phyloP scores from a whole-genome alignment of 2,329 filamentous ascomycete genomes.

The Phyllosticta citriasiana region DNA sequence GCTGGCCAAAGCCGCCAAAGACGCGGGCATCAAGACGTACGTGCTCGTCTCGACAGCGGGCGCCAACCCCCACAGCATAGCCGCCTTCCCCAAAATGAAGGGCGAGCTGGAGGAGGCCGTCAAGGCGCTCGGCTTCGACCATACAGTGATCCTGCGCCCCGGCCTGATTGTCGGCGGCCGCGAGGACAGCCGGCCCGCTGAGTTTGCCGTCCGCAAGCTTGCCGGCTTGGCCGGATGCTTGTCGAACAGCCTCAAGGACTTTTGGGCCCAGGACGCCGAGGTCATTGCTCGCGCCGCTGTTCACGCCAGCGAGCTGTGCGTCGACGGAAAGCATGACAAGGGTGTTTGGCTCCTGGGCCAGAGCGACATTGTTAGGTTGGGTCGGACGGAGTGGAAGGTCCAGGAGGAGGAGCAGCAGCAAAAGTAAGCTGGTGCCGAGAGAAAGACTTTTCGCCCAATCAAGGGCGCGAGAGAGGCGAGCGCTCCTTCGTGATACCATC shows the following conservation, averaged over 20 bases:
- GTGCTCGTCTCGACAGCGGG: slow-evolving; percentile 60
- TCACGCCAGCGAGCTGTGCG: slow-evolving; percentile 42
- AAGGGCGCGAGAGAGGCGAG: too few species aligned
- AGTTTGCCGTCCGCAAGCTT: slow-evolving; percentile 46
- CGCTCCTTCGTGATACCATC: too few species aligned
- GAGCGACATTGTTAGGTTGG: slow-evolving; percentile 56
- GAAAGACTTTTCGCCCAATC: too few species aligned
- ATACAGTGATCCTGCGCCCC: slow-evolving; percentile 63
- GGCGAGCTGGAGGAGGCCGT: slow-evolving; percentile 74
- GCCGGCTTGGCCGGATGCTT: slow-evolving; percentile 44
- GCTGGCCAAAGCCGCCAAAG: slow-evolving; percentile 64
- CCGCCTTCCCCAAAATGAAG: slow-evolving; percentile 63
- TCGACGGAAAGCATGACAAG: slow-evolving; percentile 46
- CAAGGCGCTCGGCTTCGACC: slow-evolving; percentile 61
- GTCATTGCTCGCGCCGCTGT: slow-evolving; percentile 62
- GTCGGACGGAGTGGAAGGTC: slow-evolving; percentile 42
- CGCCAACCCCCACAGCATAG: slow-evolving; percentile 44
- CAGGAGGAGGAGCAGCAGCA: background rate
- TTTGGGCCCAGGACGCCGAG: slow-evolving; percentile 62
- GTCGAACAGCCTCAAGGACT: slow-evolving; percentile 45
- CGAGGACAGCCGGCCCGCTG: slow-evolving; percentile 49
- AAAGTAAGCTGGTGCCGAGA: background rate
- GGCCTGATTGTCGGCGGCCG: slow-evolving; percentile 67
- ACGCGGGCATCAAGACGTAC: slow-evolving; percentile 61
- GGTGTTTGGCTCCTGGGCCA: slow-evolving; percentile 52